These are phyloP conservation scores for Fusarium acutatum DNA, from an alignment of 2,329 filamentous ascomycete genomes.

Conservation along the genomic window DNA sequence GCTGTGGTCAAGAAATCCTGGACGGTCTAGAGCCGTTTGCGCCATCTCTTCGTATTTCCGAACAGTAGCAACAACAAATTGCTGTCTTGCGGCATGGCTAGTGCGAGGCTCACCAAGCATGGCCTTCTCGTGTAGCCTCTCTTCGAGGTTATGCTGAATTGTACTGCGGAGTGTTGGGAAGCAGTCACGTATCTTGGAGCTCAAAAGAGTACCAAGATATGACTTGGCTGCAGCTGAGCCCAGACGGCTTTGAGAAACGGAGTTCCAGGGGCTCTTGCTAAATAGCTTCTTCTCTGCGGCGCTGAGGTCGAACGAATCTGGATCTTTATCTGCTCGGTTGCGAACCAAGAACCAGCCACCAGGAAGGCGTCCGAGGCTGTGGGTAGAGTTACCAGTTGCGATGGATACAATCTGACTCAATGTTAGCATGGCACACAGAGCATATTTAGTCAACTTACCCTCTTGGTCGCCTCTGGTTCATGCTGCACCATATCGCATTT, in stretches of 20 bases:
- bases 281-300: conserved; percentile 43
- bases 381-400: background rate
- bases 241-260: conserved; percentile 34
- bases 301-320: conserved; percentile 38
- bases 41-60: conserved; percentile 36
- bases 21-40: conserved; percentile 30
- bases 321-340: conserved; percentile 42
- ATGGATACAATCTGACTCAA: conserved; percentile 17
- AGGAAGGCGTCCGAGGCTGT: background rate
- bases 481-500: conserved; percentile 46
- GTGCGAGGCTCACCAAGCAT: conserved; percentile 42
- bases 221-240: conserved; percentile 44
- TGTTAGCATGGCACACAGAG: background rate
- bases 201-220: conserved; percentile 44
- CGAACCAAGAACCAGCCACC: conserved; percentile 50
- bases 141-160: conserved; percentile 32
- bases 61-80: conserved; percentile 40
- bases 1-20: conserved; percentile 31
- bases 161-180: conserved; percentile 44
- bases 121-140: conserved; percentile 7
- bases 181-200: conserved; percentile 46
- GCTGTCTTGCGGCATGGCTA: conserved; percentile 30
- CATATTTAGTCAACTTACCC: background rate
- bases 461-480: conserved; percentile 14
- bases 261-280: conserved; percentile 40